These are phyloP conservation scores for Cladobotryum protrusum DNA, from an alignment of 2,329 filamentous ascomycete genomes.

Conservation along the genomic window DNA sequence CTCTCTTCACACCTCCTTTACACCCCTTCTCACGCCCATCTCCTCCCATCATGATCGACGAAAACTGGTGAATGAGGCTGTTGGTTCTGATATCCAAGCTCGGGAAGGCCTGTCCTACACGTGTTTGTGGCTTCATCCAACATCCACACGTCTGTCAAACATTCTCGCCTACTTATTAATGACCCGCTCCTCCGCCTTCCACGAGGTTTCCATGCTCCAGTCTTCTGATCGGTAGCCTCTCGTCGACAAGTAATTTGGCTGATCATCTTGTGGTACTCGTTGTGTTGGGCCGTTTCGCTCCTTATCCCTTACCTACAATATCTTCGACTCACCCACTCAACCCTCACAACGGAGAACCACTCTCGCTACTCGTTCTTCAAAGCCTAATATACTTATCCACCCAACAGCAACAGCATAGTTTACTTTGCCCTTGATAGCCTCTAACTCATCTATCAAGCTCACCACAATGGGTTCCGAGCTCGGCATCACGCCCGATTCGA, in stretches of 20 bases:
- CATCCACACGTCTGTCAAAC: too few relatives aligned
- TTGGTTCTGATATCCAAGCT: constrained; percentile 1
- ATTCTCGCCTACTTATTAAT: constrained; percentile 2
- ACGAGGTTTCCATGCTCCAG: constrained; percentile 6
- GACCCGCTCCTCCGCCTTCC: constrained; percentile 8
- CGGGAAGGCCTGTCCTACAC: constrained; percentile 5
- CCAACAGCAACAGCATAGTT: background rate
- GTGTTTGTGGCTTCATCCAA: constrained; percentile 3
- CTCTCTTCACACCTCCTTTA: background rate
- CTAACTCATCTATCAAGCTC: background rate
- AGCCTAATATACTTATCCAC: background rate
- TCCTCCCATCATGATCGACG: constrained; percentile 8
- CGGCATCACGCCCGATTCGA: constrained; percentile 25
- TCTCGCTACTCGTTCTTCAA: background rate
- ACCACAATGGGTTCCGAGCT: constrained; percentile 26
- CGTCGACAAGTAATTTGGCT: constrained; percentile 2
- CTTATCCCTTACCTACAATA: background rate
- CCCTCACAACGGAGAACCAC: background rate
- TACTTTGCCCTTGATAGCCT: background rate
- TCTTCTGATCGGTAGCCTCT: constrained; percentile 5
- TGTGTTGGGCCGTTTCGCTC: constrained; percentile 7
- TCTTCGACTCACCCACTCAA: background rate
- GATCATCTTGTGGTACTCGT: constrained; percentile 4
- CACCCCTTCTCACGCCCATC: too few relatives aligned
- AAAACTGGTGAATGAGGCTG: background rate